Evolutionary conservation across 2,329 filamentous ascomycete species (phyloP).

Genomic region (Fusarium xyrophilum): DNA sequence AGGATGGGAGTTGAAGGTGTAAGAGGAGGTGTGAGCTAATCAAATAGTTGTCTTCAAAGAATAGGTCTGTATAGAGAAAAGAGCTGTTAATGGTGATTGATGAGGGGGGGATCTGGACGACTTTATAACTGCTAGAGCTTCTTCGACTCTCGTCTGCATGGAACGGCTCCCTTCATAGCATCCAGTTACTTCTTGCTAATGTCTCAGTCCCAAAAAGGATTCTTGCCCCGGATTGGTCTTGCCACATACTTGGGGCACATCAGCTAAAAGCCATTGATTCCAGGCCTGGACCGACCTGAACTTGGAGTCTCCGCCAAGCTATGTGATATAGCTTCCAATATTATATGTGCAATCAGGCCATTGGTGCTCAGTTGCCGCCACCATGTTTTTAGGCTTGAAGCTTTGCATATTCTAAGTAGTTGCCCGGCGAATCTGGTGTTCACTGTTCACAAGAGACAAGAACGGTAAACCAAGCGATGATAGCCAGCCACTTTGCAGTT

Average conservation of each 20-base stretch:
- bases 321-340: no score
- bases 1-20: not conserved
- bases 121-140: not conserved
- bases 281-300: no score
- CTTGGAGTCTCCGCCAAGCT: no score
- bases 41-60: not conserved
- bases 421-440: not conserved
- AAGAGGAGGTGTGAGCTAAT: no score
- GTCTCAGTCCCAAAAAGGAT: not conserved
- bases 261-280: not conserved
- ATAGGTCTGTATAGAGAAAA: not conserved
- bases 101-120: accelerated
- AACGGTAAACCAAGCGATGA: not conserved
- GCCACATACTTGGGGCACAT: not conserved
- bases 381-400: no score
- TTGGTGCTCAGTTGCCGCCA: no score
- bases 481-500: not conserved
- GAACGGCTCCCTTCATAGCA: not conserved
- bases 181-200: no score
- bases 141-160: accelerated
- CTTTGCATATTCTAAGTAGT: no score
- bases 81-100: not conserved
- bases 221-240: not conserved
- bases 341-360: no score
- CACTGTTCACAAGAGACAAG: not conserved